Percentiles rank a stretch among this genome's conserved stretches.
Evolutionary conservation across 2,329 filamentous ascomycete genomes (phyloP).

Genomic region (Nigrograna mackinnonii): DNA sequence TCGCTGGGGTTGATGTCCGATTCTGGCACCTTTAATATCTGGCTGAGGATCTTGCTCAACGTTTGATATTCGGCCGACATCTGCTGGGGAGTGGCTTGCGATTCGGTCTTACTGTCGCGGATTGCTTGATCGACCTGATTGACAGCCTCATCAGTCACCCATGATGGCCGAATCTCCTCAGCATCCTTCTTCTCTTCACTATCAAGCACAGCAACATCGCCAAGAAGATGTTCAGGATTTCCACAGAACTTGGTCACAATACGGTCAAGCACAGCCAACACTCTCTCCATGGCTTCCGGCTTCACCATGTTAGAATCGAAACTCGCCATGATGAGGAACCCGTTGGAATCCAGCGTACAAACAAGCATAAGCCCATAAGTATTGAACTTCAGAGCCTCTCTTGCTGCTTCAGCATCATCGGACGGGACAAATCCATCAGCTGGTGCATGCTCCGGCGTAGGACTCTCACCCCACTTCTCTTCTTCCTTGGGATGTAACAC

Average conservation of each 20-base stretch:
- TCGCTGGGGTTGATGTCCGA: slow-evolving; percentile 41
- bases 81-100: slow-evolving; percentile 1
- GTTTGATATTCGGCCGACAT: neutral
- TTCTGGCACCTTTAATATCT: slow-evolving; percentile 29
- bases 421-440: slow-evolving; percentile 59
- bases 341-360: slow-evolving; percentile 60
- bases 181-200: slow-evolving; percentile 33
- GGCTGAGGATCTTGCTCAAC: slow-evolving; percentile 24
- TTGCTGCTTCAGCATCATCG: slow-evolving; percentile 59
- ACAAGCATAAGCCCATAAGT: slow-evolving; percentile 68
- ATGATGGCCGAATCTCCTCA: slow-evolving; percentile 21
- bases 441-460: slow-evolving; percentile 33
- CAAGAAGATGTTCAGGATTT: slow-evolving; percentile 35
- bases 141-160: slow-evolving; percentile 23
- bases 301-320: slow-evolving; percentile 66
- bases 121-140: too few species aligned
- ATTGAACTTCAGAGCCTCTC: slow-evolving; percentile 61
- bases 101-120: slow-evolving; percentile 22
- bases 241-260: slow-evolving; percentile 56
- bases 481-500: slow-evolving; percentile 42
- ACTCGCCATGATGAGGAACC: slow-evolving; percentile 64
- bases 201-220: slow-evolving; percentile 30
- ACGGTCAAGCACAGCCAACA: slow-evolving; percentile 56
- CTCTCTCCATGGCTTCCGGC: slow-evolving; percentile 55
- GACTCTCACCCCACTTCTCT: slow-evolving; percentile 16